Percentiles rank a stretch among this genome's conserved stretches.
Conservation (phyloP, 441 rosid genomes). For the Iberis amara region DNA sequence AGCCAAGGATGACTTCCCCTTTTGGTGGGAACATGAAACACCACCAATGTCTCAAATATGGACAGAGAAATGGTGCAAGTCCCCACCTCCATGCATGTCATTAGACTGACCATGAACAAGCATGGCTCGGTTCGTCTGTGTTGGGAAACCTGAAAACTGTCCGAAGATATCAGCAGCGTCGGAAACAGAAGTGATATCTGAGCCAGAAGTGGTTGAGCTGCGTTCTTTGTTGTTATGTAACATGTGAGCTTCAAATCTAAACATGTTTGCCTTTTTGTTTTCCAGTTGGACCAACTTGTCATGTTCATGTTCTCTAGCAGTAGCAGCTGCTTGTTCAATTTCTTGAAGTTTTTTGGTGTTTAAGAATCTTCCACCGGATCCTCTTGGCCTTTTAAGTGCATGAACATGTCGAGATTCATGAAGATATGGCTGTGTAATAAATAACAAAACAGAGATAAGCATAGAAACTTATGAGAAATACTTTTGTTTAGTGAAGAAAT, state of each 20-base stretch:
- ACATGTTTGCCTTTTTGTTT: conserved; percentile 26
- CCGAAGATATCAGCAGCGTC: conserved; percentile 40
- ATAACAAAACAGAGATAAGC: conserved; percentile 17
- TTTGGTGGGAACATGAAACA: conserved; percentile 31
- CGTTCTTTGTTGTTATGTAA: conserved; percentile 27
- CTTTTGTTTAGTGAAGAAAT: not conserved
- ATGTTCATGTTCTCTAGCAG: conserved; percentile 20
- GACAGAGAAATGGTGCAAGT: conserved; percentile 39
- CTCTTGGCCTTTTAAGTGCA: conserved; percentile 79
- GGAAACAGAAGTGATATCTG: conserved; percentile 45
- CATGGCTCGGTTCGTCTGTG: conserved; percentile 34
- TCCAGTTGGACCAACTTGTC: conserved; percentile 24
- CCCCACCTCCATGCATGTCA: conserved; percentile 36
- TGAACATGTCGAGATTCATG: conserved; percentile 86
- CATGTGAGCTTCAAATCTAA: conserved; percentile 40
- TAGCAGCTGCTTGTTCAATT: conserved; percentile 27
- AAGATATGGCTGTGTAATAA: conserved; percentile 57
- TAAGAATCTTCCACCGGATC: conserved; percentile 79
- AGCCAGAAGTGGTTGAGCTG: conserved; percentile 44
- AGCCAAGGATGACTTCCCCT: conserved; percentile 95
- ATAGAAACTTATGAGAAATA: conserved; percentile 1
- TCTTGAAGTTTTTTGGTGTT: conserved; percentile 50
- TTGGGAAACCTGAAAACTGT: conserved; percentile 49
- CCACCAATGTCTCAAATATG: conserved; percentile 38
- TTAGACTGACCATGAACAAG: conserved; percentile 39